These are phyloP conservation scores for Stephania yunnanensis DNA, from an alignment of 164 flowering plant species.

Conservation along the genomic window DNA sequence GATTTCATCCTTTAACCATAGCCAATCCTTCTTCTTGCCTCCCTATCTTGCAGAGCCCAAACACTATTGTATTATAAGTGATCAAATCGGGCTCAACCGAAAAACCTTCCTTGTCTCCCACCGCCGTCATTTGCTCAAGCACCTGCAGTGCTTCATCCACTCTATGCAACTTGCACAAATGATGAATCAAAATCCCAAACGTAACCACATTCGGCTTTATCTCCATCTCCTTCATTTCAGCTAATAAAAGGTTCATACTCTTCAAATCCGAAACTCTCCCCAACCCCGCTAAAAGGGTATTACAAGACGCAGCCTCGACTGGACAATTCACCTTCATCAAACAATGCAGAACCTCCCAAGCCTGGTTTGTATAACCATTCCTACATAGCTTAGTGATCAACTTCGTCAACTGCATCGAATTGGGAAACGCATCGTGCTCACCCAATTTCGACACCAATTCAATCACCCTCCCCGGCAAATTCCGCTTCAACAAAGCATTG, in stretches of 20 bases:
- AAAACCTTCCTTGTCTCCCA: constrained; percentile 18
- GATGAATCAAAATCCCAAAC: constrained; percentile 55
- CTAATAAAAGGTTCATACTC: constrained; percentile 48
- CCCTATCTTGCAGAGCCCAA: constrained; percentile 86
- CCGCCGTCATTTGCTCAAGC: constrained; percentile 39
- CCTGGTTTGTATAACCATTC: constrained; percentile 24
- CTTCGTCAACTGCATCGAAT: constrained; percentile 26
- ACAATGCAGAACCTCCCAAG: constrained; percentile 51
- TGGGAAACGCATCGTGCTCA: constrained; percentile 35
- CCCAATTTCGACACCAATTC: constrained; percentile 34
- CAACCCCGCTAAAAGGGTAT: constrained; percentile 58
- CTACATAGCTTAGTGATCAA: constrained; percentile 49
- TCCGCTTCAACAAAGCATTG: constrained; percentile 23
- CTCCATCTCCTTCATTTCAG: constrained; percentile 59
- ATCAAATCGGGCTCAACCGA: constrained; percentile 46
- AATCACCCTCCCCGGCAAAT: constrained; percentile 18
- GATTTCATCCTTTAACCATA: constrained; percentile 49
- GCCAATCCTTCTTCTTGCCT: constrained; percentile 58
- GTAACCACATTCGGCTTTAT: constrained; percentile 53
- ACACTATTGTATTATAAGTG: constrained; percentile 59
- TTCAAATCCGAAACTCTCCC: constrained; percentile 34
- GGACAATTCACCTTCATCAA: constrained; percentile 34
- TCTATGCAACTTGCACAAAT: constrained; percentile 54
- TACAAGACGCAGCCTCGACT: constrained; percentile 41
- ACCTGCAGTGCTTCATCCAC: constrained; percentile 65